Evolutionary conservation across 1,139 yeast genomes (phyloP), one percentile per base, ranked within the genome.

Genomic region (Taphrina wiesneri): DNA sequence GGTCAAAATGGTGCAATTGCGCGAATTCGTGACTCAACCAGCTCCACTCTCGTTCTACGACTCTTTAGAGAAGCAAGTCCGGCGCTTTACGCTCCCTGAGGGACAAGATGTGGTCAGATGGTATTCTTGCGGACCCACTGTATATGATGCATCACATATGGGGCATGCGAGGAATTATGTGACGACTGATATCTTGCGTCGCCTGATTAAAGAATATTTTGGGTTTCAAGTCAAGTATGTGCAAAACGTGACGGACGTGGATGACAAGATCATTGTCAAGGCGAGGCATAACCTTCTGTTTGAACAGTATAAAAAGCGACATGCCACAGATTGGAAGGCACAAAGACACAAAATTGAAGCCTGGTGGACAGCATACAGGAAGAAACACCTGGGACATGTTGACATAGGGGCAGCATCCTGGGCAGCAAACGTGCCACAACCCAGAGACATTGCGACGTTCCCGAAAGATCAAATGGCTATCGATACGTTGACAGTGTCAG

Each of bases 61-160:
- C 43, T 43, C 64, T 28, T 26, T 60, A 19, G 43, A 60, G 51
- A 60, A 60, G 57, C 28, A 23, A 7, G 52, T 60, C 17, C 64
- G 64, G 11, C 41, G 25, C 5, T 60, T 60, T 43, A n/a, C 25
- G 30, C 52, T 53, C 6, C 43, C 36, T 2, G 32, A 26, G 7
- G 51, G 41, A 13, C 47, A 60, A 26, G 51, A 49, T 9, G 43
- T 28, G 68, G 87, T 93, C 63, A 83, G 92, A 2, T 93, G 99
- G 99, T 93, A 93, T 78, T 89, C 92, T 67, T 93, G 99, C 82
- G 99, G 99, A 4, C 99, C 99, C 13, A 93, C 99, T 0, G 98
- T 93, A n/a, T 93, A 93, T 74, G 97, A 93, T 76, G 86, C 95
- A 53, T 85, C 95, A 63, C 99, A 93, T 75, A 90, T 93, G 97